phyloP scores from a whole-genome alignment of 139 green algal genomes.

The Limnomonas spitsbergensis region DNA sequence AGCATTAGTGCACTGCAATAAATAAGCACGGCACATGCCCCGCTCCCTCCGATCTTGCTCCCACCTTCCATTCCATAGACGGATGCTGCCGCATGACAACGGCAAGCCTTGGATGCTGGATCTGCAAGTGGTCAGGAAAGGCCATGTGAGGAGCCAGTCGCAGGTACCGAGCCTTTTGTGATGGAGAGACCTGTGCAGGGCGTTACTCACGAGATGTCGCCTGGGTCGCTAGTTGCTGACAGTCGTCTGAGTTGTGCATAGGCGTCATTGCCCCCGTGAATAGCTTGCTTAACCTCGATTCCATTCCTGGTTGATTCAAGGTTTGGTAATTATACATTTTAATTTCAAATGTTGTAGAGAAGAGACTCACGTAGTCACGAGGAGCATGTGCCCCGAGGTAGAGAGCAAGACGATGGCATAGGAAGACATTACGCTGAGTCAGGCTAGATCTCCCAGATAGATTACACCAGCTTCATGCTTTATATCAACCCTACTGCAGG shows the following conservation, averaged over 20 bases:
- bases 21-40: too few relatives aligned
- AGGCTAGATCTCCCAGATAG: too few relatives aligned
- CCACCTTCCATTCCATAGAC: slow-evolving; percentile 13
- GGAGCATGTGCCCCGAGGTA: background rate
- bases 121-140: background rate
- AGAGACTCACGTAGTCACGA: background rate
- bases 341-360: too few relatives aligned
- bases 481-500: too few relatives aligned
- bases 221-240: background rate
- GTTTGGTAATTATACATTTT: too few relatives aligned
- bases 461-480: too few relatives aligned
- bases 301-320: background rate
- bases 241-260: background rate
- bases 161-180: background rate
- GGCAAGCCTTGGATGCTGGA: slow-evolving; percentile 3
- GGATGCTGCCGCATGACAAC: background rate
- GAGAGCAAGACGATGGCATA: background rate
- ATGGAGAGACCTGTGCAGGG: background rate
- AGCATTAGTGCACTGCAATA: too few relatives aligned
- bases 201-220: slow-evolving; percentile 9
- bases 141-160: background rate
- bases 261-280: background rate
- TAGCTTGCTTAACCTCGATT: slow-evolving; percentile 12
- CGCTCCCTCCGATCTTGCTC: too few relatives aligned
- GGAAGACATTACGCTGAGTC: background rate